Percentiles rank a stretch among this genome's conserved stretches.
Conservation (phyloP, 306 rosid species). For the Dalbergia oliveri region DNA sequence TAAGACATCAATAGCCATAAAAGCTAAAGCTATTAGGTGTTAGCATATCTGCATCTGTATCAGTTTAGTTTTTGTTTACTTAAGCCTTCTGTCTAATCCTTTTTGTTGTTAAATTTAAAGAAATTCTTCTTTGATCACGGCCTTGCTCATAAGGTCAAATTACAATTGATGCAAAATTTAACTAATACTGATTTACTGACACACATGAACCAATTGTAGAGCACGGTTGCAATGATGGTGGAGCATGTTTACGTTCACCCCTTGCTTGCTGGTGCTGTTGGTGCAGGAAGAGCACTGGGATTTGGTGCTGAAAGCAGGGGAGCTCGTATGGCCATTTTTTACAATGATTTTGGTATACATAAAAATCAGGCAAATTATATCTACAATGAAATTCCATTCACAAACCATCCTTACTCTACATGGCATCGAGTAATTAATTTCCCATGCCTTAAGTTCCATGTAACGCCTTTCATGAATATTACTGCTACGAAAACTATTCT, state of each 20-base stretch:
- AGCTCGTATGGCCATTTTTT: conserved; percentile 34
- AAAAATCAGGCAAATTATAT: too few species aligned
- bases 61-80: not conserved
- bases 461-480: too few species aligned
- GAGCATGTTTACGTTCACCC: conserved; percentile 45
- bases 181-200: not conserved
- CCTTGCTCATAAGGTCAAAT: not conserved
- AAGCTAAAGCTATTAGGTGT: conserved; percentile 8
- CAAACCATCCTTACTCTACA: too few species aligned
- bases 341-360: too few species aligned
- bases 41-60: not conserved
- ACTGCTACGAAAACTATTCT: too few species aligned
- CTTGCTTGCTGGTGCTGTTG: conserved; percentile 60
- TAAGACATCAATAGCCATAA: too few species aligned
- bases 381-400: too few species aligned
- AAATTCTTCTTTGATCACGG: not conserved
- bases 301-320: conserved; percentile 62
- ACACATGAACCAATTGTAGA: conserved; percentile 40
- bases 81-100: not conserved
- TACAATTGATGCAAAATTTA: not conserved
- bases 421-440: too few species aligned
- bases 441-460: too few species aligned
- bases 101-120: not conserved
- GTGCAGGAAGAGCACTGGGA: conserved; percentile 63
- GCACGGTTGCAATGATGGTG: conserved; percentile 47